These are phyloP conservation scores for Cercospora janseana DNA, from an alignment of 2,329 filamentous ascomycete species.

Conservation along the genomic window DNA sequence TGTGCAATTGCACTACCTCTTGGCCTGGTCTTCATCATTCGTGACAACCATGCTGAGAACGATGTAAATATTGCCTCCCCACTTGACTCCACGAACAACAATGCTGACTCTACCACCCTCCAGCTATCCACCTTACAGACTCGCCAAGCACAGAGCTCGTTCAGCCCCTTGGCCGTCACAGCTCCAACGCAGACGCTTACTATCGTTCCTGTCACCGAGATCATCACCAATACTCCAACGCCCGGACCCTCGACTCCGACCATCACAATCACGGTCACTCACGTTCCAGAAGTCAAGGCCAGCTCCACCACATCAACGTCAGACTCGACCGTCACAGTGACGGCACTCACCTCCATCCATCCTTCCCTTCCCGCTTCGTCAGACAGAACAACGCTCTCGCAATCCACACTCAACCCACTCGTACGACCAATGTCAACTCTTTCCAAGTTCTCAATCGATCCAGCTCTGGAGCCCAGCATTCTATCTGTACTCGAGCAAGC, in stretches of 20 bases:
- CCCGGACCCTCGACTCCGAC: constrained; percentile 1
- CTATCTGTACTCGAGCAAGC: constrained; percentile 2
- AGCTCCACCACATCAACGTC: background rate
- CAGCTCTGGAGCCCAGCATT: background rate
- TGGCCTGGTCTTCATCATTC: constrained; percentile 6
- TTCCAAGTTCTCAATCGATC: background rate
- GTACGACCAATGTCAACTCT: background rate
- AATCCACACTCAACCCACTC: background rate
- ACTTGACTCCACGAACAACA: background rate
- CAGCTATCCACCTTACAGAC: constrained; percentile 12
- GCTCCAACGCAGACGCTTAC: background rate
- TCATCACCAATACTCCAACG: constrained; percentile 17
- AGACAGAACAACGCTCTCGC: background rate
- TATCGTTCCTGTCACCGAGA: constrained; percentile 9
- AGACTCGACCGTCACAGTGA: background rate
- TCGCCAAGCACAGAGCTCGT: constrained; percentile 11
- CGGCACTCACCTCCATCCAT: background rate
- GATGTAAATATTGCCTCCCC: constrained; percentile 9
- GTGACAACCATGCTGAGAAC: constrained; percentile 1
- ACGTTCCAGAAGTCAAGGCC: background rate
- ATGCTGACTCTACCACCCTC: background rate
- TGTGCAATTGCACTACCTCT: constrained; percentile 11
- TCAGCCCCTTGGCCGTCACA: constrained; percentile 9
- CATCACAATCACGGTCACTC: constrained; percentile 5
- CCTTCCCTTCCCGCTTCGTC: too few relatives aligned